Base-by-base conservation (phyloP, 371 early-diverging fungal species). In the Mortierella sp. region DNA sequence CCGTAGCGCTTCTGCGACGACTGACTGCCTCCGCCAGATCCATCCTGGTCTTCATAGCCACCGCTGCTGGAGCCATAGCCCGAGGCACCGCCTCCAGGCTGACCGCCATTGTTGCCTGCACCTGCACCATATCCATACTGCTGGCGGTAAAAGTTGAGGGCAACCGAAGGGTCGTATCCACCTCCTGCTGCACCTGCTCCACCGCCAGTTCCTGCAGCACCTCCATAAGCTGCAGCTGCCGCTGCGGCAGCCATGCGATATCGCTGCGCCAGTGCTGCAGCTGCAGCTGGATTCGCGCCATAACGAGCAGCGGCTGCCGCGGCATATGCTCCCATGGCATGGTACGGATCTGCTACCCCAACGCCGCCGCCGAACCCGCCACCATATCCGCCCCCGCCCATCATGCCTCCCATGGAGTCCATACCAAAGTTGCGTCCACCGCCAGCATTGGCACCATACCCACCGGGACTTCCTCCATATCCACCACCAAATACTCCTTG, bases 261-360 rank as follows among this genome's bases (percentile, higher is more conserved):
- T 5, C 72, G 34, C 27, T 67, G 73, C 0, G 73, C 72, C 19
- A 72, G 42, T 27, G 80, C 80, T 28, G 82, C 82, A 27, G 79
- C 82, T 4, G 81, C 80, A 34, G 84, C 84, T 21, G 85, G 80
- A 27, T 75, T 79, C 1, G 68, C 79, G 4, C 71, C 80, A 23
- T 70, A 59, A 58, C 85, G 50, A 59, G 80, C 80, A 19, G 73
- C 73, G 6, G 72, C 72, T 21, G 66, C 72, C 21, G 66, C 66
- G 7, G 72, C 72, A 72, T 65, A 65, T 7, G 67, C 68, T 54
- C 50, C 50, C 59, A 64, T 61, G 23, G 64, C 64, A 8, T 65
- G 55, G 27, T 66, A 66, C 2, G 61, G 62, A 42, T 66, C 72
- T 46, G 56, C 64, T 32, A 53, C 72, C n/a, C 72, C 81, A 11